These are phyloP conservation scores for Dioscorea dumetorum DNA, from an alignment of 106 monocot species.

Conservation along the genomic window DNA sequence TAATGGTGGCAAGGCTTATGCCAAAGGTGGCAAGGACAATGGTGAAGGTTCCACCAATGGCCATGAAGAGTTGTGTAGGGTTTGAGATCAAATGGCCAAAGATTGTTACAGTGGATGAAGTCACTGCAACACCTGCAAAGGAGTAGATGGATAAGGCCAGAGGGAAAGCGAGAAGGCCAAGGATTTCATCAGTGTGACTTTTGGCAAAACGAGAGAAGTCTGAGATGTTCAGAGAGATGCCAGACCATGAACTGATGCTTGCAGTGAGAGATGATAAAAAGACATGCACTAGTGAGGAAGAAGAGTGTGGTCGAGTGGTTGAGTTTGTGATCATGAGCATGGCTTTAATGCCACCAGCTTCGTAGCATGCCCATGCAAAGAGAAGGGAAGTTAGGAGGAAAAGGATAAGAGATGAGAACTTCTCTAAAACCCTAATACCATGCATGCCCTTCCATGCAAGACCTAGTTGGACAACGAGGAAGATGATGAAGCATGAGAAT, in stretches of 20 bases:
- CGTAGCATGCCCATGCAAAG: conserved; percentile 18
- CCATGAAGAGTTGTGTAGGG: conserved; percentile 28
- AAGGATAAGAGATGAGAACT: conserved; percentile 15
- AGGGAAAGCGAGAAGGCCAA: conserved; percentile 34
- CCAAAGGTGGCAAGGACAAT: conserved; percentile 17
- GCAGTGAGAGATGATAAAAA: conserved; percentile 52
- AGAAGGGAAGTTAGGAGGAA: conserved; percentile 1
- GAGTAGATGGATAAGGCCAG: conserved; percentile 30
- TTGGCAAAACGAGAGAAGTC: conserved; percentile 38
- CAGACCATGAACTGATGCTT: conserved; percentile 26
- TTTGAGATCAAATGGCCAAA: conserved; percentile 34
- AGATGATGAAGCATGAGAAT: conserved; percentile 26
- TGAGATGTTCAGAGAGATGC: conserved; percentile 29
- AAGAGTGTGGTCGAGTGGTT: conserved; percentile 1
- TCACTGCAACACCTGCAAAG: conserved; percentile 38
- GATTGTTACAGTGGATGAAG: conserved; percentile 36
- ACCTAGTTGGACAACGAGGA: conserved; percentile 20
- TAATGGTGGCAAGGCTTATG: conserved; percentile 24
- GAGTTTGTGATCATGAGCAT: conserved; percentile 29
- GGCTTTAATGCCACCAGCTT: conserved; percentile 23
- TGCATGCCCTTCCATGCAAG: conserved; percentile 24
- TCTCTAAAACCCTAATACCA: conserved; percentile 8
- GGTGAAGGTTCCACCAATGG: conserved; percentile 14
- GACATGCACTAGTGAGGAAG: conserved; percentile 25
- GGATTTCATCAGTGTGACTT: conserved; percentile 30